Percentiles rank a stretch among this genome's conserved stretches.
These are phyloP conservation scores for Nigrospora sphaerica DNA, from an alignment of 2,329 filamentous ascomycete genomes.

Conservation along the genomic window DNA sequence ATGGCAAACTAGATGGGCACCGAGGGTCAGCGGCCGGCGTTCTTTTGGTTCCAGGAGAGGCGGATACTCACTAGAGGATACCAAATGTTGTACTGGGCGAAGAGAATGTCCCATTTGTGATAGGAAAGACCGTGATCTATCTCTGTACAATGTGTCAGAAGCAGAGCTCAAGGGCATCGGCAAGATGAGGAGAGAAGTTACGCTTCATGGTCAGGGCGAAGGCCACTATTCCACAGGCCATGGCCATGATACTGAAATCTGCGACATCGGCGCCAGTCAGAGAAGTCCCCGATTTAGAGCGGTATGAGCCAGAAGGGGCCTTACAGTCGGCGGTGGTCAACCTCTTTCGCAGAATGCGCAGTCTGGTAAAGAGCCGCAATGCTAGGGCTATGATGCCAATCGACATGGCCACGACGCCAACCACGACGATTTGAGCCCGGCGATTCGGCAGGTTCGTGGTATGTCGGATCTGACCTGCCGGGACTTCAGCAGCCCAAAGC, in stretches of 20 bases:
- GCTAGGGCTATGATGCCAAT: not conserved
- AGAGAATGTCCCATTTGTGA: constrained; percentile 4
- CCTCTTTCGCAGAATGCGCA: not conserved
- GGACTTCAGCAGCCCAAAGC: too few species aligned
- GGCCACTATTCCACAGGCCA: not conserved
- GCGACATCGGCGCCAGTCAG: not conserved
- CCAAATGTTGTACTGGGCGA: not conserved
- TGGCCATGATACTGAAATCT: not conserved
- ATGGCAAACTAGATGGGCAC: not conserved
- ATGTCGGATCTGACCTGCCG: not conserved
- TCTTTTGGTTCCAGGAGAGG: too few species aligned
- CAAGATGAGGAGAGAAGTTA: not conserved
- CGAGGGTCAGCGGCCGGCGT: too few species aligned
- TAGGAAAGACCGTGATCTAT: constrained; percentile 1
- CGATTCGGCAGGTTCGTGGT: not conserved
- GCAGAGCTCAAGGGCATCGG: not conserved
- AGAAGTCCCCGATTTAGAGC: too few species aligned
- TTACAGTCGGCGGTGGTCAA: not conserved
- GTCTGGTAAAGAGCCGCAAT: not conserved
- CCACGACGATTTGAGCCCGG: not conserved
- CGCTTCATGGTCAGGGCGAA: not conserved
- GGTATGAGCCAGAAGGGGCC: not conserved
- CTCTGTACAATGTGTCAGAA: not conserved
- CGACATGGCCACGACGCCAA: not conserved
- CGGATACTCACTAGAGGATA: constrained; percentile 1